Evolutionary conservation across 371 early-diverging fungal genomes (phyloP).

Genomic region (Blastocladiella emersonii): DNA sequence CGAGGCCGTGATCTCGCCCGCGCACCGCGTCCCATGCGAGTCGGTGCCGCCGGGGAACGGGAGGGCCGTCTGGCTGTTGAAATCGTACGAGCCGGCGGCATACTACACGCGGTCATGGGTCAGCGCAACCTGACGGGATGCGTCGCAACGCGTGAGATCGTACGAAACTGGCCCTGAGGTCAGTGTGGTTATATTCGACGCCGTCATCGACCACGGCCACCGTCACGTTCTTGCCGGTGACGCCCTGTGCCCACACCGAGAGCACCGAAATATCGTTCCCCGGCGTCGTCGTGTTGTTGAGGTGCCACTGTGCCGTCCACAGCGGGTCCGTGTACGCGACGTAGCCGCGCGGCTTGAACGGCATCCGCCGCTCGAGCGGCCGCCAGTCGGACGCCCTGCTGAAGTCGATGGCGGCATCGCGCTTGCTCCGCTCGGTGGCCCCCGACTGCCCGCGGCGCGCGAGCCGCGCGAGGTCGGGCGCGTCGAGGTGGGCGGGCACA

Average conservation of each 20-base stretch:
- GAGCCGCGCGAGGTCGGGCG: too few relatives aligned
- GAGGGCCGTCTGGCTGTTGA: conserved; percentile 59
- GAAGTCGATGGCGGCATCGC: too few relatives aligned
- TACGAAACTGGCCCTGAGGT: conserved; percentile 76
- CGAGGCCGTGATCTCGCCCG: conserved; percentile 87
- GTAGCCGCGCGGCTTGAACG: too few relatives aligned
- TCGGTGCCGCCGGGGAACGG: conserved; percentile 57
- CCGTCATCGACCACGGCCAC: conserved; percentile 92
- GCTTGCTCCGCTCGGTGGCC: too few relatives aligned
- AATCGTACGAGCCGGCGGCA: conserved; percentile 80
- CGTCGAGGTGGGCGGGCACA: neutral
- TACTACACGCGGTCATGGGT: conserved; percentile 23
- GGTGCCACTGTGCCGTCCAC: too few relatives aligned
- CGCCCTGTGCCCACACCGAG: too few relatives aligned
- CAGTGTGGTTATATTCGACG: conserved; percentile 65
- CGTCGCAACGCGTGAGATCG: conserved; percentile 15
- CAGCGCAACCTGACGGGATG: neutral
- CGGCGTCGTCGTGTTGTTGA: too few relatives aligned
- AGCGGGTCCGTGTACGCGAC: too few relatives aligned
- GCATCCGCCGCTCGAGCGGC: neutral
- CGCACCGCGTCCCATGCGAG: conserved; percentile 91
- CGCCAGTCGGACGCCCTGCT: too few relatives aligned
- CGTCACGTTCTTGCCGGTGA: conserved; percentile 76
- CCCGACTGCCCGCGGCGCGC: too few relatives aligned
- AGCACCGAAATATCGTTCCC: too few relatives aligned